Percentiles rank a stretch among this genome's conserved stretches.
phyloP scores from a whole-genome alignment of 768 basidiomycete species.

The Kockovaella imperatae region DNA sequence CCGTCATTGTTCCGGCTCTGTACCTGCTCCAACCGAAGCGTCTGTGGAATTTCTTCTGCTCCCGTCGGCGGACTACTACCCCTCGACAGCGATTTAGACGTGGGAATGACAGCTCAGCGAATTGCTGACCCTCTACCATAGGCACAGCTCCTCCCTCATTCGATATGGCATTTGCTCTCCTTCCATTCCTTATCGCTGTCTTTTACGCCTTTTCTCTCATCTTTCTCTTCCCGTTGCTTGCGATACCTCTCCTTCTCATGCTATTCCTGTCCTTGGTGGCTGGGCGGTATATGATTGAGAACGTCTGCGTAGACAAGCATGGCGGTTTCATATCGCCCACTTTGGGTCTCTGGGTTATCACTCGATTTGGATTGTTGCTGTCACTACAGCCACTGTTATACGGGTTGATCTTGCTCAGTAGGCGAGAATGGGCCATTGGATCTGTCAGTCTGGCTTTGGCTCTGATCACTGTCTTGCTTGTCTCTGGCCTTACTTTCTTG shows the following conservation, averaged over 20 bases:
- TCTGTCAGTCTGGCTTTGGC: constrained; percentile 57
- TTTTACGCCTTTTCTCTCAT: constrained; percentile 66
- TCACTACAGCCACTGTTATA: constrained; percentile 67
- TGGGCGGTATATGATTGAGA: constrained; percentile 70
- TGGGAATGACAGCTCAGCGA: constrained; percentile 33
- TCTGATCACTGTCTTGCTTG: constrained; percentile 50
- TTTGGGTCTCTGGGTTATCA: constrained; percentile 66
- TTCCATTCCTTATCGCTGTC: constrained; percentile 59
- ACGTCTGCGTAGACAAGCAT: constrained; percentile 66
- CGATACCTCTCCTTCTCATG: constrained; percentile 60
- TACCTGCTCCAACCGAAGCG: constrained; percentile 65
- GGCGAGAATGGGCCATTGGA: constrained; percentile 65
- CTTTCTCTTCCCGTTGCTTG: constrained; percentile 68
- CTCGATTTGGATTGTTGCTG: constrained; percentile 62
- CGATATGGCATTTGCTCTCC: constrained; percentile 60
- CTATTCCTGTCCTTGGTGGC: constrained; percentile 51
- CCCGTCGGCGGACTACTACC: constrained; percentile 58
- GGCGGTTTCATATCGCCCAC: constrained; percentile 51
- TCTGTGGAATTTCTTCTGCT: constrained; percentile 54
- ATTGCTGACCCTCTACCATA: constrained; percentile 58
- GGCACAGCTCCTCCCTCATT: constrained; percentile 58
- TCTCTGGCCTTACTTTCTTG: constrained; percentile 56
- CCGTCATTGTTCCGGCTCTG: constrained; percentile 62
- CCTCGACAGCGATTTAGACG: constrained; percentile 73
- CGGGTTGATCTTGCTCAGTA: constrained; percentile 62